A percentile compares a stretch with the other conserved stretches of the same genome.
phyloP scores from a whole-genome alignment of 2,329 filamentous ascomycete species.

The Diaporthe longicolla region DNA sequence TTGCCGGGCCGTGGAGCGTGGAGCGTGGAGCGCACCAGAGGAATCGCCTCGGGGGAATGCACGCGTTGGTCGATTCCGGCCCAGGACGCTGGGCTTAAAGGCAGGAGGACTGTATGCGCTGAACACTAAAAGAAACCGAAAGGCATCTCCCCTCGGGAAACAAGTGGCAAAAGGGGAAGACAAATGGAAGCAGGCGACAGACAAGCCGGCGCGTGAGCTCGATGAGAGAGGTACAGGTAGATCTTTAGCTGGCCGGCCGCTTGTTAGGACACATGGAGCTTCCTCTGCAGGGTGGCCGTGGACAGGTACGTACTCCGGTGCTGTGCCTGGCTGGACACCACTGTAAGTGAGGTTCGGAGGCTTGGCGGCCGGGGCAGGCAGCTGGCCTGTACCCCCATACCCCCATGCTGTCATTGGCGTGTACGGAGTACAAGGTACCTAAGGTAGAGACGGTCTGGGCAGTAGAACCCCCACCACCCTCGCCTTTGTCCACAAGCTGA shows the following conservation, averaged over 20 bases:
- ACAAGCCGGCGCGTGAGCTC: conserved; percentile 27
- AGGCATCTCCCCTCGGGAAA: conserved; percentile 22
- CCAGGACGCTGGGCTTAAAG: conserved; percentile 15
- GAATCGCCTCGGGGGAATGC: conserved; percentile 29
- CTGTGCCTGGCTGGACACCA: not conserved
- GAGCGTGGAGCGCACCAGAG: not conserved
- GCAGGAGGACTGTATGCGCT: conserved; percentile 8
- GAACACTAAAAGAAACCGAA: not conserved
- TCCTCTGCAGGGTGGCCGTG: conserved; percentile 15
- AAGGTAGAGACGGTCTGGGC: not conserved
- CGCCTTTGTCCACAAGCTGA: not conserved
- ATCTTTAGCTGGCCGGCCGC: conserved; percentile 24
- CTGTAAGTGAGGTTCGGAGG: conserved; percentile 6
- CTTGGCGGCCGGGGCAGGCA: conserved; percentile 40
- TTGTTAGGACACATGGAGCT: conserved; percentile 42
- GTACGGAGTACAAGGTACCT: no score
- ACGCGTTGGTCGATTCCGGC: conserved; percentile 30
- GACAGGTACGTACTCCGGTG: conserved; percentile 14
- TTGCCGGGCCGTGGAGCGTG: not conserved
- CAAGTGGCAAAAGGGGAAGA: conserved; percentile 9
- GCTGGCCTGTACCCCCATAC: conserved; percentile 3
- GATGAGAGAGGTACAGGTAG: conserved; percentile 20
- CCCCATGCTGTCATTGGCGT: no score
- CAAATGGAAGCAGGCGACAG: conserved; percentile 10
- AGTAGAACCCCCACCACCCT: not conserved